Conservation (phyloP, 2,329 filamentous ascomycete species). For the Fusarium nodosum region DNA sequence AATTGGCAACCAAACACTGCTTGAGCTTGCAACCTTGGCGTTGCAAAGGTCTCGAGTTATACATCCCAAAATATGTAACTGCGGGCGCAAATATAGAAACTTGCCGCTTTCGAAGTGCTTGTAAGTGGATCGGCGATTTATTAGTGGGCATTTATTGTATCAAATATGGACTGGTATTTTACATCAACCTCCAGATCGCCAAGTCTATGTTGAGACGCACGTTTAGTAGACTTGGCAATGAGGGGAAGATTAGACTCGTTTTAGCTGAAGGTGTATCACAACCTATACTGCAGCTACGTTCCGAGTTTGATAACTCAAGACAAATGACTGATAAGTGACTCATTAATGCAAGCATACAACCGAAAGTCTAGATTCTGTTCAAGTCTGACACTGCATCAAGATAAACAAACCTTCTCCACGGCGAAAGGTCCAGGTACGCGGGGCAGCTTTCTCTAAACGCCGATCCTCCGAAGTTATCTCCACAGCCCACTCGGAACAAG, state of each 20-base stretch:
- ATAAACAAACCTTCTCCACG: not conserved
- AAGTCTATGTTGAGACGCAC: not conserved
- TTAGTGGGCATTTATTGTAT: not conserved
- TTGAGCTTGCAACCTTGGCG: too few species aligned
- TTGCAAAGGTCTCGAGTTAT: not conserved
- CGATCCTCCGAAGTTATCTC: constrained; percentile 41
- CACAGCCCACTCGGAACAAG: constrained; percentile 16
- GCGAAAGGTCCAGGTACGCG: constrained; percentile 18
- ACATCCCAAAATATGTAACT: not conserved
- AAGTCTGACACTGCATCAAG: not conserved
- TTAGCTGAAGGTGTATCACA: not conserved
- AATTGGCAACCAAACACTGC: too few species aligned
- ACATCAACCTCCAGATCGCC: not conserved
- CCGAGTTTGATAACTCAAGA: not conserved
- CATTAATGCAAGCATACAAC: not conserved
- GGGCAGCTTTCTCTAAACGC: constrained; percentile 40
- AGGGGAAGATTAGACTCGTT: not conserved
- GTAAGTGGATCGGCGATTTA: too few species aligned
- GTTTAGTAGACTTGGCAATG: not conserved
- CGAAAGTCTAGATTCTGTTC: not conserved
- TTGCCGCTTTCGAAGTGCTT: not conserved
- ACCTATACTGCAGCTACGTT: too few species aligned
- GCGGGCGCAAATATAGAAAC: not conserved
- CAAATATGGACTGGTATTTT: rapidly evolving
- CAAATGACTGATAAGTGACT: not conserved